A percentile compares a stretch with the other conserved stretches of the same genome.
phyloP scores from a whole-genome alignment of 306 rosid species.

The Geum urbanum region DNA sequence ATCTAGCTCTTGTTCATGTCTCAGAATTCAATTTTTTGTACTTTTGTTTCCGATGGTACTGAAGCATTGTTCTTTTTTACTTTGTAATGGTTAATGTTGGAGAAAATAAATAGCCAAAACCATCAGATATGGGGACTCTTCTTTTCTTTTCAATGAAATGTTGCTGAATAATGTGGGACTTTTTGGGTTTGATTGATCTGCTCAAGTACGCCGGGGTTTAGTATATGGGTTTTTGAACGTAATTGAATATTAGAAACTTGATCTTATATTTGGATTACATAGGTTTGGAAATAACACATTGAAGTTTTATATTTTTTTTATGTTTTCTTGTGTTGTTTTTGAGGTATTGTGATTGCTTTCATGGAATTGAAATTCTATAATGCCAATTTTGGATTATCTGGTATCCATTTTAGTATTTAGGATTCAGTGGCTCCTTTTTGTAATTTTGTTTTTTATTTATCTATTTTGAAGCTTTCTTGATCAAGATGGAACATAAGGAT shows the following conservation, averaged over 20 bases:
- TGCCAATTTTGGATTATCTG: not conserved
- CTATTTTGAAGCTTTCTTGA: conserved; percentile 6
- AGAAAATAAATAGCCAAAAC: not conserved
- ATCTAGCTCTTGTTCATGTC: too few relatives aligned
- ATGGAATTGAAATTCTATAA: not conserved
- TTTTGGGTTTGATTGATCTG: not conserved
- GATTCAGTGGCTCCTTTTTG: not conserved
- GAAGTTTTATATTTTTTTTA: not conserved
- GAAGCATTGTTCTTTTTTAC: not conserved
- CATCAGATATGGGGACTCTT: too few relatives aligned
- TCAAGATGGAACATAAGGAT: conserved; percentile 57
- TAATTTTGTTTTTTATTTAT: not conserved
- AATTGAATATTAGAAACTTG: not conserved
- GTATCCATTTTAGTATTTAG: not conserved
- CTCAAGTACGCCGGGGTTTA: not conserved
- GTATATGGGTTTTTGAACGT: not conserved
- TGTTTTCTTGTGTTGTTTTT: not conserved
- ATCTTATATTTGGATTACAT: not conserved
- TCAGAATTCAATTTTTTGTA: not conserved
- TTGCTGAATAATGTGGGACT: not conserved
- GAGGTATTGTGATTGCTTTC: not conserved
- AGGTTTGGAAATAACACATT: not conserved
- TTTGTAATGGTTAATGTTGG: not conserved
- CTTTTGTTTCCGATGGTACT: not conserved
- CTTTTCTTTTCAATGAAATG: not conserved